Base-by-base conservation (phyloP, 345 rosid species). In the Dovyalis caffra region DNA sequence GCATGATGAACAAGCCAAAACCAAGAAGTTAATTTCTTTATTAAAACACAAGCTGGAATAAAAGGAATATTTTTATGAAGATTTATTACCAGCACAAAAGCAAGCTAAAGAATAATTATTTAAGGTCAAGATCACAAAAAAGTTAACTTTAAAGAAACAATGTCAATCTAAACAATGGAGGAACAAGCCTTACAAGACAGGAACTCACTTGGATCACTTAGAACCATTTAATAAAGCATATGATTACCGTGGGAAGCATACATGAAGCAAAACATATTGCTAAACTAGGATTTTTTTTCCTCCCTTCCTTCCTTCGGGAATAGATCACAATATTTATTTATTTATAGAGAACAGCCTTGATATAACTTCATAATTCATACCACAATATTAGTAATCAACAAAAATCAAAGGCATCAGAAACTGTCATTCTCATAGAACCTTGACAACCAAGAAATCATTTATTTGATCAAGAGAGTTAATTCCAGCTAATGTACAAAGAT, bases 361-460 rank as follows among this genome's bases (percentile, higher is more conserved):
- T 69, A 18, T 12, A 32, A 51, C 72, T 71, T 28, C 56, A 53
- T 53, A 23, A 5, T 53, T 23, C 37, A 38, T 0, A 72, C 29
- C 75, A 40, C 6, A 47, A 10, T 5, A 14, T 31, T 4, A 12
- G 2, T 47, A 32, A 32, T 73, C 26, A 45, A 29, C 45, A 28
- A 47, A 4, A 73, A 73, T 26, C 56, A 38, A 60, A 33, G 35
- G 25, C 14, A 32, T 43, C n/a, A 23, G 18, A 14, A 64, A 25
- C n/a, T 12, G 33, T n/a, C 76, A 64, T 49, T 63, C 56, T 61
- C 37, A 18, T 35, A 21, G 43, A 37, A 47, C 58, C 45, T 40
- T 16, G 68, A 68, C 56, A 62, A 40, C 0, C 74, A 57, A 40
- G n/a, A 53, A 53, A 14, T 66, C 65, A 66, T n/a, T 66, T 66